These are phyloP conservation scores for Vachellia collinsii DNA, from an alignment of 306 rosid genomes.

Conservation along the genomic window DNA sequence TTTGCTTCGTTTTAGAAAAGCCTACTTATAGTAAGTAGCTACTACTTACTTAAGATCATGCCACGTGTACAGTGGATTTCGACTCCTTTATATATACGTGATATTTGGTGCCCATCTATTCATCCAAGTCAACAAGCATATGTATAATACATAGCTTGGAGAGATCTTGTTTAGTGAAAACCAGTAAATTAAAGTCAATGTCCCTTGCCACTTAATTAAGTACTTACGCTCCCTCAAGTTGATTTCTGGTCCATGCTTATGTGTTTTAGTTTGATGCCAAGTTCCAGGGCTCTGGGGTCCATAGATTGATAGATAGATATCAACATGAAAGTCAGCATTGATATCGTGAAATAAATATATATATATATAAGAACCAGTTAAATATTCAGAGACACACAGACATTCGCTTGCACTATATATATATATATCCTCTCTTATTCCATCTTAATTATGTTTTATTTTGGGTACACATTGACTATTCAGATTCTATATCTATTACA, in stretches of 20 bases:
- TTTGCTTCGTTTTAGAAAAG: neutral
- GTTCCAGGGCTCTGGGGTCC: neutral
- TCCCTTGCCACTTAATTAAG: neutral
- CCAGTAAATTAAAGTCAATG: neutral
- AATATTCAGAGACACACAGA: too few species aligned
- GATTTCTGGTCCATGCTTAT: neutral
- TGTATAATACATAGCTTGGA: neutral
- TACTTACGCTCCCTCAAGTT: neutral
- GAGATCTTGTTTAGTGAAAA: neutral
- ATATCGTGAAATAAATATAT: neutral
- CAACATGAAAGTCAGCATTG: neutral
- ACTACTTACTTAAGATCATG: neutral
- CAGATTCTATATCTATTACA: too few species aligned
- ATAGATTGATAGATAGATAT: neutral
- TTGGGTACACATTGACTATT: too few species aligned
- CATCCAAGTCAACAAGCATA: neutral
- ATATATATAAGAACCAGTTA: too few species aligned
- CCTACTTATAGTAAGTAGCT: neutral
- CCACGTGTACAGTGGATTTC: neutral
- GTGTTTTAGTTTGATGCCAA: neutral
- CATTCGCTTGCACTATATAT: too few species aligned
- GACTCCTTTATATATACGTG: too few species aligned
- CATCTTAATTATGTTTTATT: too few species aligned
- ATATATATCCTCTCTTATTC: too few species aligned
- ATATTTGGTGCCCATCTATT: neutral